These are phyloP conservation scores for Acacia confusa DNA, from an alignment of 306 rosid species.

Conservation along the genomic window DNA sequence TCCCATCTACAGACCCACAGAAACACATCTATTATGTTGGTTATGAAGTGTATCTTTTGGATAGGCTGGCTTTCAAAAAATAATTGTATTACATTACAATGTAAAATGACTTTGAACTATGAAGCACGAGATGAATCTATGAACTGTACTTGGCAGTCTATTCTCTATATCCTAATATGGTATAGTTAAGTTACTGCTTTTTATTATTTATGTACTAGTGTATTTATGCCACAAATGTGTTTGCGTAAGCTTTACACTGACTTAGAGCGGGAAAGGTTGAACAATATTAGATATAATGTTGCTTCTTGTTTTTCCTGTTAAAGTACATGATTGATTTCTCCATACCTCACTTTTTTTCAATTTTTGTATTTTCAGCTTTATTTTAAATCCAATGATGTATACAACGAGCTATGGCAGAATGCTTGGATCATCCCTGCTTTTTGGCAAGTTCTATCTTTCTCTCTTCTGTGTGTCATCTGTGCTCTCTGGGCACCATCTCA, in stretches of 20 bases:
- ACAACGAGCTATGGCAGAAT: slow-evolving; percentile 89
- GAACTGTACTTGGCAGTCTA: slow-evolving; percentile 13
- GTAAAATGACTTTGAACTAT: not conserved
- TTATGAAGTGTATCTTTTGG: not conserved
- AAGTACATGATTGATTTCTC: slow-evolving; percentile 1
- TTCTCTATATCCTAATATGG: slow-evolving; percentile 23
- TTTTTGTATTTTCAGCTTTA: slow-evolving; percentile 63
- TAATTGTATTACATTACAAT: not conserved
- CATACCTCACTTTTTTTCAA: slow-evolving; percentile 20
- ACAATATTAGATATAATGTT: not conserved
- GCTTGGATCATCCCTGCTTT: slow-evolving; percentile 97
- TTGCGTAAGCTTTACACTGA: not conserved
- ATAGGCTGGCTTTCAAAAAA: not conserved
- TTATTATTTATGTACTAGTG: slow-evolving; percentile 5
- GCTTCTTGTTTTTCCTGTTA: not conserved
- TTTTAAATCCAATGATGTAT: slow-evolving; percentile 74
- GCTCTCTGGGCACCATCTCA: slow-evolving; percentile 96
- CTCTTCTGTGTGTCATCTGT: slow-evolving; percentile 78
- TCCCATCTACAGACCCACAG: not conserved
- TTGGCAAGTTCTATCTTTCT: slow-evolving; percentile 90
- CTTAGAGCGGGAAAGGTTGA: slow-evolving; percentile 15
- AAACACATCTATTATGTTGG: not conserved
- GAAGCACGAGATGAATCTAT: not conserved
- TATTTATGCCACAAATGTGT: slow-evolving; percentile 13
- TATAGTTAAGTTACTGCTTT: not conserved